Conservation (phyloP, 2,329 filamentous ascomycete species). For the Sporothrix dimorphospora region DNA sequence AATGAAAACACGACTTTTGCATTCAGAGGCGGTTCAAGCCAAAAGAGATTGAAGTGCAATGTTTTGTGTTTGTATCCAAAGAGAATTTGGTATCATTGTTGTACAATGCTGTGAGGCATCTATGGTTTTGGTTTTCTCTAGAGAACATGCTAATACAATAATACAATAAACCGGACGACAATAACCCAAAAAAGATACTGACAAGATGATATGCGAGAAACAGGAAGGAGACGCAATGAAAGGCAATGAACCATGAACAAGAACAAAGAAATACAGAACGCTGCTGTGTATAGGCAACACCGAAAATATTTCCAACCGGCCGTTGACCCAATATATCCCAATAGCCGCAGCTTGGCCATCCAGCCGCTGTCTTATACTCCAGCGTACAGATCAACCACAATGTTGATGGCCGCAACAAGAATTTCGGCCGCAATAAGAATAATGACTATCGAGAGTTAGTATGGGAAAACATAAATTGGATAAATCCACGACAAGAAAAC, state of each 20-base stretch:
- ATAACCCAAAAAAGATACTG: neutral
- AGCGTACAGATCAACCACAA: slow-evolving; percentile 89
- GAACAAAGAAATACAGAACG: neutral
- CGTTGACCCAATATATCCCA: neutral
- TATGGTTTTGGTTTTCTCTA: slow-evolving; percentile 12
- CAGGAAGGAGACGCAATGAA: neutral
- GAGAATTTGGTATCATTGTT: slow-evolving; percentile 23
- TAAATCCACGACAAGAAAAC: slow-evolving; percentile 44
- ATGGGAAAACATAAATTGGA: neutral
- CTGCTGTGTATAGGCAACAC: neutral
- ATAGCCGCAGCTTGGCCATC: neutral
- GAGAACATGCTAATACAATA: neutral
- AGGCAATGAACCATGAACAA: neutral
- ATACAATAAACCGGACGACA: neutral
- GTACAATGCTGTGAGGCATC: slow-evolving; percentile 26
- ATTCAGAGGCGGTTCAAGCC: neutral
- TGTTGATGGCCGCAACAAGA: slow-evolving; percentile 88
- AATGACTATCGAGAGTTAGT: slow-evolving; percentile 65
- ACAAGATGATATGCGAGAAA: neutral
- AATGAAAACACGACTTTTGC: slow-evolving; percentile 23
- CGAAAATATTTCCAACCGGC: neutral
- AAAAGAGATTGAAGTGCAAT: neutral
- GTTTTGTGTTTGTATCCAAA: neutral
- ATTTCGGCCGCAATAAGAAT: slow-evolving; percentile 95
- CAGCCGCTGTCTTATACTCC: slow-evolving; percentile 30